Evolutionary conservation across 2,329 filamentous ascomycete genomes (phyloP).

Genomic region (Mycosphaerella arachidis): DNA sequence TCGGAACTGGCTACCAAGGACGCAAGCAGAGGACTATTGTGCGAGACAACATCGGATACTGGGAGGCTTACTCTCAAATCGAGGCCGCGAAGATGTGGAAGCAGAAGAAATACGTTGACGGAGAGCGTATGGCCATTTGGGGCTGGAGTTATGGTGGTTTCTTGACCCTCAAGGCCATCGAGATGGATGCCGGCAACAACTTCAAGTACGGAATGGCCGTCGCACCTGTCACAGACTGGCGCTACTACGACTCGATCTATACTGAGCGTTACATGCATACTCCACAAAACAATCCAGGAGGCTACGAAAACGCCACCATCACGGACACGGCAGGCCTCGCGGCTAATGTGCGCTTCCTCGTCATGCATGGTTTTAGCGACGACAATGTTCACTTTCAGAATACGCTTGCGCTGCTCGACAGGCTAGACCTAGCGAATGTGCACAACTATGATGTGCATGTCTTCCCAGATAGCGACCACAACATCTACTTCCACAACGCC

Average conservation of each 20-base stretch:
- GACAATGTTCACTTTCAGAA: slow-evolving; percentile 99
- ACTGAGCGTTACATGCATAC: slow-evolving; percentile 97
- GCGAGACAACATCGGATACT: slow-evolving; percentile 76
- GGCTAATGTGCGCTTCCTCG: slow-evolving; percentile 76
- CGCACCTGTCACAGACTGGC: slow-evolving; percentile 97
- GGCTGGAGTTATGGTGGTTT: slow-evolving; percentile 98
- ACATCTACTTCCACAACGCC: slow-evolving; percentile 91
- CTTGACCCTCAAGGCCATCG: slow-evolving; percentile 89
- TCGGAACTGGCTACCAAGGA: slow-evolving; percentile 87
- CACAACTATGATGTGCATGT: slow-evolving; percentile 96
- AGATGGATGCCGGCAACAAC: slow-evolving; percentile 80
- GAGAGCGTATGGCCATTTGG: slow-evolving; percentile 83
- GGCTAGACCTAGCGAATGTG: slow-evolving; percentile 71
- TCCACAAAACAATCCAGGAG: slow-evolving; percentile 71
- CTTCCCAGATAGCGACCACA: slow-evolving; percentile 93
- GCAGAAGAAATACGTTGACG: slow-evolving; percentile 75
- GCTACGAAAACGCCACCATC: slow-evolving; percentile 73
- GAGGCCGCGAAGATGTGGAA: slow-evolving; percentile 82
- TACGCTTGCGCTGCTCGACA: slow-evolving; percentile 79
- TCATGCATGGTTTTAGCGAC: slow-evolving; percentile 96
- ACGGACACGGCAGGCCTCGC: slow-evolving; percentile 68
- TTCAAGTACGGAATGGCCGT: slow-evolving; percentile 98
- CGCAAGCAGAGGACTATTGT: slow-evolving; percentile 77
- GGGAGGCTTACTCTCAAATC: slow-evolving; percentile 87
- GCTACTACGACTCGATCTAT: slow-evolving; percentile 89